Evolutionary conservation across 1,139 yeast species (phyloP).

Genomic region (Scheffersomyces titani): DNA sequence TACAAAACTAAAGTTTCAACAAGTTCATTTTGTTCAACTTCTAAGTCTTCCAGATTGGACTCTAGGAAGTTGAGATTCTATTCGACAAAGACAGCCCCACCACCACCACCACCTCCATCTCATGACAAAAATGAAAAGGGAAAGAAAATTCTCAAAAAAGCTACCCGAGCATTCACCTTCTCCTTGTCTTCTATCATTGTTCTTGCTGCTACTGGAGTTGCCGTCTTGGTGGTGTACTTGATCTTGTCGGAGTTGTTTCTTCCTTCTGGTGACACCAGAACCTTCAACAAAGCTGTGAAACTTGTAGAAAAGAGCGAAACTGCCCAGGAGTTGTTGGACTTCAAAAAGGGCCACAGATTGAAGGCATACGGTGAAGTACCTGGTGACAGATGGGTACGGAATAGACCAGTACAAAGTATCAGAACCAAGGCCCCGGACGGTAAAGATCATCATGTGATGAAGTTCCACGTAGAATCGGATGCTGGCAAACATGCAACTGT

Average conservation of each 20-base stretch:
- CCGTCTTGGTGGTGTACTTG: constrained; percentile 71
- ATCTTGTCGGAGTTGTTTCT: constrained; percentile 76
- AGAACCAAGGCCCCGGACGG: constrained; percentile 67
- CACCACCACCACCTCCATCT: constrained; percentile 44
- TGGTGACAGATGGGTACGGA: constrained; percentile 82
- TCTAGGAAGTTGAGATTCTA: constrained; percentile 9
- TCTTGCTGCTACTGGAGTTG: constrained; percentile 66
- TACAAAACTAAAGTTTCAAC: background rate
- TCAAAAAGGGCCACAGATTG: constrained; percentile 57
- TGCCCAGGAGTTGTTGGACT: constrained; percentile 59
- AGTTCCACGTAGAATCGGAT: constrained; percentile 78
- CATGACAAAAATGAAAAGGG: constrained; percentile 45
- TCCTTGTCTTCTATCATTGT: constrained; percentile 62
- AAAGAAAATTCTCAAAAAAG: constrained; percentile 32
- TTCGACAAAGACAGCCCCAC: constrained; percentile 33
- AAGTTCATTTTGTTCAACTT: background rate
- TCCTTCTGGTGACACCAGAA: constrained; percentile 89
- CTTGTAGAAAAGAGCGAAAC: constrained; percentile 67
- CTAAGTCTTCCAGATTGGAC: background rate
- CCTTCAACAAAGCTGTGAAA: constrained; percentile 83
- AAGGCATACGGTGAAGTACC: constrained; percentile 80
- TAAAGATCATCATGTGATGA: constrained; percentile 78
- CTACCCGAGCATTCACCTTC: constrained; percentile 61
- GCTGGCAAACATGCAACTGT: constrained; percentile 61
- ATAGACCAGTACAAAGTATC: constrained; percentile 71